Evolutionary conservation across 2,329 filamentous ascomycete genomes (phyloP), one percentile per base, ranked within the genome.

Genomic region (Phoma herbarum): DNA sequence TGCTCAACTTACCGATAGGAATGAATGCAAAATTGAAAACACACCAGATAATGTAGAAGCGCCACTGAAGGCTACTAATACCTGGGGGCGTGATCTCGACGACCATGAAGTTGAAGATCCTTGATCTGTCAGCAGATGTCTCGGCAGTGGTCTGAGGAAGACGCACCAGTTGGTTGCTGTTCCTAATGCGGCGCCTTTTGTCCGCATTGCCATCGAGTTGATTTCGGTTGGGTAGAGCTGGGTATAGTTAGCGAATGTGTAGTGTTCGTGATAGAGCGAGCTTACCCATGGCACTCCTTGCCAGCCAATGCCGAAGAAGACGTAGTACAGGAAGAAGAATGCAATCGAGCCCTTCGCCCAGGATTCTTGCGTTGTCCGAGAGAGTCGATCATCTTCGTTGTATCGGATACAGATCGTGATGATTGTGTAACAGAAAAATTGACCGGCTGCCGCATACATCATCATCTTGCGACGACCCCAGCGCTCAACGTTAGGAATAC

Each of bases 381-480:
- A 39, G 0, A 73, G 60, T 2, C 65, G 57, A 2, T 57, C 42
- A 25, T 68, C 61, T 59, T 79, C 76, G 53, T 77, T 78, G 60
- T 78, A 81, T 1, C 78, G 72, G 8, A 85, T 74, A n/a, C 82
- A 78, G 14, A 84, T 74, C 0, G 82, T 84, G 65, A 85, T 84
- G 61, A 83, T 73, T 7, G 81, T 60, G 59, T 83, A 86, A 62
- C 81, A 85, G 49, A 84, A 74, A 55, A 77, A 80, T 71, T 86
- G 84, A 1, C 83, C 83, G 2, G 79, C 76, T 0, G 83, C 81
- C 1, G 83, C 81, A 66, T 82, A 86, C 69, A 88, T 81, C 81
- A 88, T 85, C 71, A 88, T 78, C 67, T 85, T 86, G 9, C 86
- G 78, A 5, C 85, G 81, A 18, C 85, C 86, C 62, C 82, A 82